Conservation (phyloP, 441 rosid species). For the Populus hybrid region DNA sequence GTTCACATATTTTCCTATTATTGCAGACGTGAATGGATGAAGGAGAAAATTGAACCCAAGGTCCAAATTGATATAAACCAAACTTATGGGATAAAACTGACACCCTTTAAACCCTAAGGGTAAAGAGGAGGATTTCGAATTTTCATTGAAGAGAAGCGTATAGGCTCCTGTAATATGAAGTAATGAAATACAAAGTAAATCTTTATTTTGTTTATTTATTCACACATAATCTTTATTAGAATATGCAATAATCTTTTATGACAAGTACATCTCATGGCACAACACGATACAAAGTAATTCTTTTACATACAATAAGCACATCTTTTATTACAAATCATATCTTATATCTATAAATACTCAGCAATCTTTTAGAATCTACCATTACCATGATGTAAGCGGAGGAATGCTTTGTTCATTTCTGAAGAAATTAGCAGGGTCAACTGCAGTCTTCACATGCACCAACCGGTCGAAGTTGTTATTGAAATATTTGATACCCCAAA, state of each 20-base stretch:
- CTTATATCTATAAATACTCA: not conserved
- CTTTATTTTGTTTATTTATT: no score
- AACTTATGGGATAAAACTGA: not conserved
- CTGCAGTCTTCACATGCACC: conserved; percentile 45
- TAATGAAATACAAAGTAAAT: not conserved
- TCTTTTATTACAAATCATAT: not conserved
- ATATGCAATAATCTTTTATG: not conserved
- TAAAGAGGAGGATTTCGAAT: not conserved
- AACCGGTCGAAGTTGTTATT: conserved; percentile 11
- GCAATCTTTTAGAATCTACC: not conserved
- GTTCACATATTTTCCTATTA: not conserved
- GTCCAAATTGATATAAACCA: not conserved
- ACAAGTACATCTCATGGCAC: not conserved
- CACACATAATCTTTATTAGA: not conserved
- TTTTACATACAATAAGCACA: not conserved
- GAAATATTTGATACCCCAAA: not conserved
- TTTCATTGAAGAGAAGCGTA: not conserved
- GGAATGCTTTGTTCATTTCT: conserved; percentile 54
- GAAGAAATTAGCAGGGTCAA: conserved; percentile 52
- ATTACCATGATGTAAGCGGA: not conserved
- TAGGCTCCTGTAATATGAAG: not conserved
- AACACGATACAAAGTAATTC: not conserved
- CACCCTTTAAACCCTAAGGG: not conserved
- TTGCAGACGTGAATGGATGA: not conserved
- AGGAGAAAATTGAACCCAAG: not conserved